Percentiles rank a stretch among this genome's conserved stretches.
phyloP scores from a whole-genome alignment of 148 eudicot species.

The Vaccinium darrowii region DNA sequence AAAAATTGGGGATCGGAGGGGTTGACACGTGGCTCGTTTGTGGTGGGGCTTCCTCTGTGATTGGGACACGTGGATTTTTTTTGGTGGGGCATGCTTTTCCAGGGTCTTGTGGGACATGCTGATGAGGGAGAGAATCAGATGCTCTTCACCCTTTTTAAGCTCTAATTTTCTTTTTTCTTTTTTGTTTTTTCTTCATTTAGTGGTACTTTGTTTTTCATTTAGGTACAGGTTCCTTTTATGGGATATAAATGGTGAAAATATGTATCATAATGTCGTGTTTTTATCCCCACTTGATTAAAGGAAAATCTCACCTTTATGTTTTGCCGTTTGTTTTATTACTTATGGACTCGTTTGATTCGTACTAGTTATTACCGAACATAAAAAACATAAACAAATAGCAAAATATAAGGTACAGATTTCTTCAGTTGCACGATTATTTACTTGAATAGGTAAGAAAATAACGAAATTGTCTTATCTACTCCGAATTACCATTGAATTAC shows the following conservation, averaged over 20 bases:
- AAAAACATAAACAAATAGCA: no score
- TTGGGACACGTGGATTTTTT: conserved; percentile 1
- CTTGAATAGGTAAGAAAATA: background rate
- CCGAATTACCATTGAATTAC: no score
- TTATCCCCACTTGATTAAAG: background rate
- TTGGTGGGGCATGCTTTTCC: background rate
- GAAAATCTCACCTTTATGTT: background rate
- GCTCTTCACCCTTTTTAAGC: background rate
- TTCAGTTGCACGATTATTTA: background rate
- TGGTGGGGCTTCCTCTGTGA: background rate
- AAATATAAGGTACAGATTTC: background rate
- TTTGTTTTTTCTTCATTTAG: background rate
- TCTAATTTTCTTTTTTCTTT: background rate
- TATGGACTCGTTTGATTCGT: background rate
- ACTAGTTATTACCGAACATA: background rate
- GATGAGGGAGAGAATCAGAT: background rate
- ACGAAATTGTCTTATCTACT: no score
- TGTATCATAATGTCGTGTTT: background rate
- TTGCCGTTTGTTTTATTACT: background rate
- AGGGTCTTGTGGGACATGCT: background rate
- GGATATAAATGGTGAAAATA: background rate
- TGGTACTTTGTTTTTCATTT: background rate
- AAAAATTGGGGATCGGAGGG: background rate
- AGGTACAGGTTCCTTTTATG: background rate
- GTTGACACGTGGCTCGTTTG: background rate